Evolutionary conservation across 2,329 filamentous ascomycete genomes (phyloP), one percentile per base, ranked within the genome.

Genomic region (Claviceps pazoutovae): DNA sequence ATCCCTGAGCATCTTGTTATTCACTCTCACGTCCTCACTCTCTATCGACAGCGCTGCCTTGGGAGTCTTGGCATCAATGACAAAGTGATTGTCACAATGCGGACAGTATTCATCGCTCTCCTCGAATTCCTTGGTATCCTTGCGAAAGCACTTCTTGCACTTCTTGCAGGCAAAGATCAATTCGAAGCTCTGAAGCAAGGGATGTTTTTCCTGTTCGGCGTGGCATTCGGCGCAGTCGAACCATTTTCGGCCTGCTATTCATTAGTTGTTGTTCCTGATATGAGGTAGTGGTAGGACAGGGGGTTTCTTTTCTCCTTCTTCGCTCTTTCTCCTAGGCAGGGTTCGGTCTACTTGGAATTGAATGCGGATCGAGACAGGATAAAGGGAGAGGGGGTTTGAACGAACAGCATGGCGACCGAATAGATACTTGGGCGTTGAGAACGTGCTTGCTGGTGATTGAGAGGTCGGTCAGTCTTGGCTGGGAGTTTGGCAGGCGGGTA

Each of bases 91-190:
- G 66, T 98, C 93, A 74, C 93, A 98, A 72, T 96, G 88, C 21
- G 93, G 94, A 74, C 93, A 98, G 76, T 95, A 98, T 68, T 98
- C 94, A 72, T 98, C 93, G 66, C 87, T 84, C 60, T 98, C 93
- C 60, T 98, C 93, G 61, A 95, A 96, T 66, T 95, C 87, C 57
- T 80, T 73, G 46, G 85, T 85, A 62, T 98, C 88, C 67, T 97
- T 98, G 59, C 93, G 85, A 75, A 98, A 98, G 69, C 84, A 90
- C 71, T 98, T 98, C 60, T 86, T 90, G 82, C 93, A 98, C 74
- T 98, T 98, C 63, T 98, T 98, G 79, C 93, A 98, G 50, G 88
- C 88, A 64, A 98, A 97, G 39, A 75, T 79, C 88, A 98, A 95
- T 64, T 98, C 93, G 60, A 83, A 76, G 57, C 75, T 76, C 70